A percentile compares a stretch with the other conserved stretches of the same genome.
Conservation (phyloP, 164 flowering plant genomes). For the Buxus sempervirens region DNA sequence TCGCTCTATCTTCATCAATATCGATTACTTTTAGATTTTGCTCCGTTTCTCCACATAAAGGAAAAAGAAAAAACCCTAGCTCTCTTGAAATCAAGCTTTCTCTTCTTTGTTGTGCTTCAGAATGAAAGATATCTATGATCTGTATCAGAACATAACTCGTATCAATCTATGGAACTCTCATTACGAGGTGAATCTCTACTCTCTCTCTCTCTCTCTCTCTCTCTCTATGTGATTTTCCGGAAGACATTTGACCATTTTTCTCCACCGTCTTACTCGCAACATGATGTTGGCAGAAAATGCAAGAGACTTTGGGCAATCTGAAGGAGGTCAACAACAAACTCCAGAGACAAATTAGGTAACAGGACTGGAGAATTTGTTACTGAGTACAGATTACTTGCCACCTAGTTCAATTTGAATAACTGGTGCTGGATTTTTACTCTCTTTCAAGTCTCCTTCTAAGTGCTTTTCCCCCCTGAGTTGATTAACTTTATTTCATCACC, state of each 20-base stretch:
- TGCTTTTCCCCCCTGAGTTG: not conserved
- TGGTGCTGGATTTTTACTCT: not conserved
- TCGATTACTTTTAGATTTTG: no score
- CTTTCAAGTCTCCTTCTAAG: not conserved
- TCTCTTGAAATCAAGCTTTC: slow-evolving; percentile 1
- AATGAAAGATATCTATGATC: slow-evolving; percentile 24
- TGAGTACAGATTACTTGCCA: not conserved
- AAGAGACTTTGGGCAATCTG: slow-evolving; percentile 27
- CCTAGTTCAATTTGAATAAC: not conserved
- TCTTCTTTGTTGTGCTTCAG: slow-evolving; percentile 15
- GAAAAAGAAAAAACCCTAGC: not conserved
- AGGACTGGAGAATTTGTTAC: not conserved
- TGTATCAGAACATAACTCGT: slow-evolving; percentile 22
- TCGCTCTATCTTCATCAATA: no score
- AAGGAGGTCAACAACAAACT: slow-evolving; percentile 28
- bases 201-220: not conserved
- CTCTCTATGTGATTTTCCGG: not conserved
- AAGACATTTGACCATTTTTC: not conserved
- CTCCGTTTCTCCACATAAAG: no score
- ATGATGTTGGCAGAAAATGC: slow-evolving; percentile 24
- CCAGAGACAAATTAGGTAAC: slow-evolving; percentile 27
- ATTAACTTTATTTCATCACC: not conserved
- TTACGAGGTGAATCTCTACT: slow-evolving; percentile 23
- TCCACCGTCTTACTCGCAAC: not conserved
- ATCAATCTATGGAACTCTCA: slow-evolving; percentile 28